phyloP scores from a whole-genome alignment of 73 alveolate genomes.

The Tetrahymena thermophila region DNA sequence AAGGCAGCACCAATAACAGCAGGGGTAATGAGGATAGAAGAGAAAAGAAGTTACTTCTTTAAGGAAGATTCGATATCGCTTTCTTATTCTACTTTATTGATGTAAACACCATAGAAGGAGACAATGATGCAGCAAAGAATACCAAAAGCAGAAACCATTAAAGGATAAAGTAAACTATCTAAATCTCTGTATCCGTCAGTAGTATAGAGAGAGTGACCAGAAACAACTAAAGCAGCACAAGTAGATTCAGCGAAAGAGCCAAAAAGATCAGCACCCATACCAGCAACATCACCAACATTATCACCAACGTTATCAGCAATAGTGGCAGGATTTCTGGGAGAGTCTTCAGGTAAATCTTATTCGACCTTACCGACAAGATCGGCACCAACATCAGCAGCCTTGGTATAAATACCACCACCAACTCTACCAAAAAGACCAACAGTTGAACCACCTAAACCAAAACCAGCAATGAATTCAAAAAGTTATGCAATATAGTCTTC shows the following conservation, averaged over 20 bases:
- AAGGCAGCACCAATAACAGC: conserved; percentile 30
- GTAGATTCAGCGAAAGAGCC: conserved; percentile 93
- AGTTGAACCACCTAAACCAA: conserved; percentile 96
- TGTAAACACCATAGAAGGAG: conserved; percentile 41
- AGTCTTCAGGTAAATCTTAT: conserved; percentile 76
- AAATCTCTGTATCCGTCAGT: background rate
- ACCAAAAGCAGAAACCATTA: conserved; percentile 64
- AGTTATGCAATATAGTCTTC: conserved; percentile 27
- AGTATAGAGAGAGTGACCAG: conserved; percentile 52
- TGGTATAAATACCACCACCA: conserved; percentile 98
- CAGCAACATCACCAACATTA: conserved; percentile 86
- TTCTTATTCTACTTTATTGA: conserved; percentile 45
- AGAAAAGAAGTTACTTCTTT: conserved; percentile 36
- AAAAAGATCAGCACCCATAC: conserved; percentile 91
- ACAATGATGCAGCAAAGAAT: conserved; percentile 44
- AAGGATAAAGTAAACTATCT: conserved; percentile 65
- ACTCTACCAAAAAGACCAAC: conserved; percentile 97
- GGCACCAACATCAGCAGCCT: conserved; percentile 97
- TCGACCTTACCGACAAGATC: conserved; percentile 92
- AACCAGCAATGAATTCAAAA: conserved; percentile 94
- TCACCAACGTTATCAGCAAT: conserved; percentile 89
- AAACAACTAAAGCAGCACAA: conserved; percentile 88
- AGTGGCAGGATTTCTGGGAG: conserved; percentile 81
- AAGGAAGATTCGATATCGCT: conserved; percentile 49
- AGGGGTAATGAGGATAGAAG: conserved; percentile 57